These are phyloP conservation scores for Amanita subjunquillea DNA, from an alignment of 768 basidiomycete genomes.

Conservation along the genomic window DNA sequence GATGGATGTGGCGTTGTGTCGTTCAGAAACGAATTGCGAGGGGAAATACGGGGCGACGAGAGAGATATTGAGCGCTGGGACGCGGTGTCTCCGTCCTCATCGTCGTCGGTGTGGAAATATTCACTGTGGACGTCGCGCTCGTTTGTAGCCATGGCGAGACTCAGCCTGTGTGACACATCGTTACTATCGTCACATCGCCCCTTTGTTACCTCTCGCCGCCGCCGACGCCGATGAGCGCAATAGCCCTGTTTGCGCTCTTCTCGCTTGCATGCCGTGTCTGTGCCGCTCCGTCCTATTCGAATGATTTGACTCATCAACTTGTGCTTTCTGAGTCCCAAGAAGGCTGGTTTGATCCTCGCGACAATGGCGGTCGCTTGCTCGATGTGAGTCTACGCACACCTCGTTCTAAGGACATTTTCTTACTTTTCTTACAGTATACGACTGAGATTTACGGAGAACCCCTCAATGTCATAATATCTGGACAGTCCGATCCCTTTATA, in stretches of 20 bases:
- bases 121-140: slow-evolving; percentile 18
- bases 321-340: slow-evolving; percentile 9
- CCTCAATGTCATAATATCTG: slow-evolving; percentile 75
- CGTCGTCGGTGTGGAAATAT: slow-evolving; percentile 22
- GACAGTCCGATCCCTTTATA: slow-evolving; percentile 67
- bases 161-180: slow-evolving; percentile 7
- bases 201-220: background rate
- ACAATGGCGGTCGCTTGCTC: slow-evolving; percentile 62
- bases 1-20: slow-evolving; percentile 4
- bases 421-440: slow-evolving; percentile 39
- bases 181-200: background rate
- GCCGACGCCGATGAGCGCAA: background rate
- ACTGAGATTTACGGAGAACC: slow-evolving; percentile 65
- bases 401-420: background rate
- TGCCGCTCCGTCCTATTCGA: background rate
- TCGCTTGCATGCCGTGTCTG: slow-evolving; percentile 10
- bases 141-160: slow-evolving; percentile 14
- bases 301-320: background rate
- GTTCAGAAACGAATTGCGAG: slow-evolving; percentile 25
- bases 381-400: slow-evolving; percentile 43
- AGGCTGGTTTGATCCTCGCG: slow-evolving; percentile 59
- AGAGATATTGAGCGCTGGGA: slow-evolving; percentile 73
- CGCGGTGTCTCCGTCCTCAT: slow-evolving; percentile 64
- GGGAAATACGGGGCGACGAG: slow-evolving; percentile 52
- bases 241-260: slow-evolving; percentile 7